Evolutionary conservation across 2,329 filamentous ascomycete species (phyloP).

Genomic region (Colletotrichum graminicola): DNA sequence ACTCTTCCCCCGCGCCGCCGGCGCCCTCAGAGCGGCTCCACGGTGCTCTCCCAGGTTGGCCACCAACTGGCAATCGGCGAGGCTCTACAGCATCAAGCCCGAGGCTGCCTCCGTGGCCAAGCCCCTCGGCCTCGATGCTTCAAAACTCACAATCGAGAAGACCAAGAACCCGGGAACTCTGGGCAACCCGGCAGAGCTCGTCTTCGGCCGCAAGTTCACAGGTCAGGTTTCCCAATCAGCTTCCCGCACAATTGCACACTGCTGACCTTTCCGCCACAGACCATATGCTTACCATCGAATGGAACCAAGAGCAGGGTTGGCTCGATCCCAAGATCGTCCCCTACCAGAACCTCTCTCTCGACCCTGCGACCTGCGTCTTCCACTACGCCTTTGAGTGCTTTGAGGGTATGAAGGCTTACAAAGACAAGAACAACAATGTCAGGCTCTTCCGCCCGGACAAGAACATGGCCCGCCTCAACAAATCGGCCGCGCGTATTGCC

Average conservation of each 20-base stretch:
- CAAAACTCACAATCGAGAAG: conserved; percentile 79
- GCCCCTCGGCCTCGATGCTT: conserved; percentile 79
- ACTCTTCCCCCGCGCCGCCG: conserved; percentile 55
- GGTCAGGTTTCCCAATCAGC: conserved; percentile 61
- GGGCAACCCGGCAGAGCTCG: conserved; percentile 80
- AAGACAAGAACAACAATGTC: conserved; percentile 81
- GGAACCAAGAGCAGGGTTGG: conserved; percentile 90
- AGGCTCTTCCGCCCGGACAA: conserved; percentile 93
- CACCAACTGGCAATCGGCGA: conserved; percentile 51
- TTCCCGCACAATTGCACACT: not conserved
- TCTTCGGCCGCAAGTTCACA: conserved; percentile 93
- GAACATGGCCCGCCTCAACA: conserved; percentile 97
- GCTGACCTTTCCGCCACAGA: conserved; percentile 65
- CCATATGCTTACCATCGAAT: conserved; percentile 97
- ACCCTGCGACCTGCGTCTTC: conserved; percentile 96
- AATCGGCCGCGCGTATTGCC: conserved; percentile 90
- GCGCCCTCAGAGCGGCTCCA: conserved; percentile 44
- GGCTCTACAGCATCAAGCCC: conserved; percentile 67
- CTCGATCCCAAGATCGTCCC: conserved; percentile 84
- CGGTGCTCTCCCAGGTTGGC: conserved; percentile 49
- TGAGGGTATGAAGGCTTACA: conserved; percentile 99
- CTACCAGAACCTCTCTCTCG: conserved; percentile 96
- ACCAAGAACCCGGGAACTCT: conserved; percentile 82
- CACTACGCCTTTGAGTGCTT: conserved; percentile 99
- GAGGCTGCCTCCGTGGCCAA: conserved; percentile 63